Conservation (phyloP, 768 basidiomycete species). For the Tricholoma saponaceum region DNA sequence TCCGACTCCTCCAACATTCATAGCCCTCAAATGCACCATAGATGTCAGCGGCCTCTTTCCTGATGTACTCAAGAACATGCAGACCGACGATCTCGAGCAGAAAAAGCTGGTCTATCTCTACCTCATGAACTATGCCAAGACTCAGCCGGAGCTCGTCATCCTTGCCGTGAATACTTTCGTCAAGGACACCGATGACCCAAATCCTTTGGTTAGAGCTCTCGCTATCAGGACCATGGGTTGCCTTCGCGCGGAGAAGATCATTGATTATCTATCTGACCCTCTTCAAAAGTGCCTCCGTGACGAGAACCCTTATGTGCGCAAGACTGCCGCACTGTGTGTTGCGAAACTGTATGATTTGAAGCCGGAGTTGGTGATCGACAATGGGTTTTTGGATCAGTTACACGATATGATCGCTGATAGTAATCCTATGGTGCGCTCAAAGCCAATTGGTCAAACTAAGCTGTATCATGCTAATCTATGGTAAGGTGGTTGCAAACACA, state of each 20-base stretch:
- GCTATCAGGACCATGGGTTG: slow-evolving; percentile 98
- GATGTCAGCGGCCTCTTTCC: slow-evolving; percentile 95
- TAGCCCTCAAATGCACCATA: slow-evolving; percentile 21
- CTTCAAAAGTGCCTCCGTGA: slow-evolving; percentile 88
- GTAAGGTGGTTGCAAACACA: slow-evolving; percentile 96
- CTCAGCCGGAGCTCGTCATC: slow-evolving; percentile 98
- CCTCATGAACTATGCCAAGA: slow-evolving; percentile 99
- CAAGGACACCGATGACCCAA: slow-evolving; percentile 93
- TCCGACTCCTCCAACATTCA: background rate
- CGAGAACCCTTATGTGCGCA: slow-evolving; percentile 97
- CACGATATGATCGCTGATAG: slow-evolving; percentile 93
- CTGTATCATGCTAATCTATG: background rate
- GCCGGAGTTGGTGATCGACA: slow-evolving; percentile 91
- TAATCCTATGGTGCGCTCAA: slow-evolving; percentile 82
- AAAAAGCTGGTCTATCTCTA: slow-evolving; percentile 99
- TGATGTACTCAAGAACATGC: slow-evolving; percentile 99
- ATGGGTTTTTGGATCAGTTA: slow-evolving; percentile 86
- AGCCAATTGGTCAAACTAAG: background rate
- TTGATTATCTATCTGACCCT: slow-evolving; percentile 97
- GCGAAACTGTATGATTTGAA: slow-evolving; percentile 98
- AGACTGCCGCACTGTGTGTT: slow-evolving; percentile 95
- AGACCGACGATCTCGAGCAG: slow-evolving; percentile 98
- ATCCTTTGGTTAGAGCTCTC: slow-evolving; percentile 93
- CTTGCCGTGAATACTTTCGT: slow-evolving; percentile 99
- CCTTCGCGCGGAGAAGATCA: slow-evolving; percentile 96